Conservation (phyloP, 2,329 filamentous ascomycete genomes). For the Trichoderma lentiforme region DNA sequence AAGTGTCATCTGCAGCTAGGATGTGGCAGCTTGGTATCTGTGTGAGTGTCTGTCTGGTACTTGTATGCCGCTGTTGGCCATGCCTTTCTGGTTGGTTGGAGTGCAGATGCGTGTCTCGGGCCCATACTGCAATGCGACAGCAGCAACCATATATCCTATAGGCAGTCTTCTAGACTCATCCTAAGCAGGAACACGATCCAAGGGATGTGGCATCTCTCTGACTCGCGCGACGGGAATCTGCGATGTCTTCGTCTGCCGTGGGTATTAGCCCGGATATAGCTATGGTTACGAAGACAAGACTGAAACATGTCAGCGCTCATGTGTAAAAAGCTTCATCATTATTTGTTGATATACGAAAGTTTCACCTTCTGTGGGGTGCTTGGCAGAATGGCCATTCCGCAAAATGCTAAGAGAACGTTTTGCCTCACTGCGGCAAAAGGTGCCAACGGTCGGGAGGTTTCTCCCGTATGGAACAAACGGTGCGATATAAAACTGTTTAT, state of each 20-base stretch:
- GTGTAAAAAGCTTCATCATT: neutral
- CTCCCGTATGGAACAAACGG: neutral
- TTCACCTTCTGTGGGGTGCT: neutral
- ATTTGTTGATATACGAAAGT: slow-evolving; percentile 8
- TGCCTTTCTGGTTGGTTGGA: neutral
- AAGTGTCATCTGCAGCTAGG: neutral
- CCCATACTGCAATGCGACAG: neutral
- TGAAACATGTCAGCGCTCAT: slow-evolving; percentile 1
- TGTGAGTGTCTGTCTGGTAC: neutral
- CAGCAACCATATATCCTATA: neutral
- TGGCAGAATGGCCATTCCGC: neutral
- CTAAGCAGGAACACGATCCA: neutral
- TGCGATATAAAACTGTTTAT: neutral
- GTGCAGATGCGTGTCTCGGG: neutral
- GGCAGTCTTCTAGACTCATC: neutral
- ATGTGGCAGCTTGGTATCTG: neutral
- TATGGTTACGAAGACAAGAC: neutral
- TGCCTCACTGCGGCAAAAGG: neutral
- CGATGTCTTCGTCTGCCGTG: neutral
- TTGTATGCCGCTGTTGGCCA: neutral
- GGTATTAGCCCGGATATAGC: neutral
- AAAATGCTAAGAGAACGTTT: neutral
- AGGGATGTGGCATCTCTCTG: neutral
- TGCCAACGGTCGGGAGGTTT: neutral
- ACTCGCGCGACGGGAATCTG: neutral